A percentile compares a stretch with the other conserved stretches of the same genome.
Evolutionary conservation across 208 protist species (phyloP).

Genomic region (Acanthamoeba sp.): DNA sequence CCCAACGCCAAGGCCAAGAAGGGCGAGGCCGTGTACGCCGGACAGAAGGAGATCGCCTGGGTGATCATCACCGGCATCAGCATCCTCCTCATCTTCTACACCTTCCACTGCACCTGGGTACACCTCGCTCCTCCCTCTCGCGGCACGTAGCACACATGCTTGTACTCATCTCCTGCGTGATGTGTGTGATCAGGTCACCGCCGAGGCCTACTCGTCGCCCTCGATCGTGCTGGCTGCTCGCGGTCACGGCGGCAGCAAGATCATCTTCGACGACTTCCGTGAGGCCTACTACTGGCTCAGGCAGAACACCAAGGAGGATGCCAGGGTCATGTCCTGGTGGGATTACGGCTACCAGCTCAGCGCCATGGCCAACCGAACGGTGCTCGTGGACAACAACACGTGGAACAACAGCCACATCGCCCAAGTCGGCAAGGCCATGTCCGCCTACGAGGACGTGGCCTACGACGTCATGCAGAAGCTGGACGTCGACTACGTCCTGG

Average conservation of each 20-base stretch:
- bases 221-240: conserved; percentile 89
- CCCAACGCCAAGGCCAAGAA: conserved; percentile 65
- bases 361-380: conserved; percentile 96
- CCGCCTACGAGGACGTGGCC: conserved; percentile 92
- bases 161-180: not conserved
- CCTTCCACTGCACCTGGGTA: conserved; percentile 92
- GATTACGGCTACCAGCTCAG: conserved; percentile 99
- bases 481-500: conserved; percentile 98
- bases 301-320: conserved; percentile 95
- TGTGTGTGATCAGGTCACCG: conserved; percentile 85
- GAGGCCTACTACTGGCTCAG: conserved; percentile 97
- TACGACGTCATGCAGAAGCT: conserved; percentile 94
- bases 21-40: conserved; percentile 19
- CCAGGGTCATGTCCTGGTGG: conserved; percentile 98
- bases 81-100: conserved; percentile 90
- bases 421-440: conserved; percentile 95
- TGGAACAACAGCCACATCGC: conserved; percentile 99
- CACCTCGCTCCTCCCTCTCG: not conserved
- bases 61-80: conserved; percentile 82
- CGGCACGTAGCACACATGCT: not conserved
- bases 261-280: conserved; percentile 98
- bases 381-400: conserved; percentile 99
- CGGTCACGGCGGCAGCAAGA: conserved; percentile 81
- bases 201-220: conserved; percentile 93
- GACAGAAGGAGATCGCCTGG: conserved; percentile 75